Evolutionary conservation across 2,329 filamentous ascomycete genomes (phyloP), one percentile per base, ranked within the genome.

Genomic region (Clarireedia hainanense): DNA sequence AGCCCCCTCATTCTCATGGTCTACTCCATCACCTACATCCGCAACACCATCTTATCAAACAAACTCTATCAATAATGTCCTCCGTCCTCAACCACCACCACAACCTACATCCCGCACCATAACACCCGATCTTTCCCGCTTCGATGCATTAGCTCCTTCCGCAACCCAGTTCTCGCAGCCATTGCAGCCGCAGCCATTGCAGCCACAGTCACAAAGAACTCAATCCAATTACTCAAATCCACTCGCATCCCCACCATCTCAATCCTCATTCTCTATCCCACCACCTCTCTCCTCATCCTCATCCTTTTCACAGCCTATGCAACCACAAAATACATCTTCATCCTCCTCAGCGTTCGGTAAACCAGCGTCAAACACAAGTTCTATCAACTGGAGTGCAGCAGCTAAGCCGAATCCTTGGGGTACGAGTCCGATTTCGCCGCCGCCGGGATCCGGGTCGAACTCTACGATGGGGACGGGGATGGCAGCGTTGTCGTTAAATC

Each of bases 91-190:
- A 70, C 73, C 47, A 64, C 73, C 47, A 64, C 73, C 43, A 62
- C 73, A 64, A 37, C 59, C 64, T 57, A 53, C 50, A 17, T 83
- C 78, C 68, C 72, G 81, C 47, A 82, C 80, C 0, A 77, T 84
- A 27, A 83, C 80, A 0, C 81, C 81, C 0, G 81, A 85, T 58
- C 72, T 85, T 0, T 73, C 71, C 17, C 72, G 74, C 15, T 81
- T 85, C 60, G 75, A 78, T 48, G 65, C 79, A 17, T 73, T 86
- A 58, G 76, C 77, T 1, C 83, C 83, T 0, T 77, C 79, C 3
- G 73, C 77, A 14, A 85, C 83, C 1, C 83, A 86, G 67, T 85
- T 77, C 65, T 84, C 82, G 2, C 76, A 84, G 58, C 82, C 83
- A 0, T 58, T 70, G 27, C 68, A 70, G 49, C 68, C 69, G 2